Evolutionary conservation across 192 early-diverging fungal genomes (phyloP).

Genomic region (Tieghemiomyces parasiticus): DNA sequence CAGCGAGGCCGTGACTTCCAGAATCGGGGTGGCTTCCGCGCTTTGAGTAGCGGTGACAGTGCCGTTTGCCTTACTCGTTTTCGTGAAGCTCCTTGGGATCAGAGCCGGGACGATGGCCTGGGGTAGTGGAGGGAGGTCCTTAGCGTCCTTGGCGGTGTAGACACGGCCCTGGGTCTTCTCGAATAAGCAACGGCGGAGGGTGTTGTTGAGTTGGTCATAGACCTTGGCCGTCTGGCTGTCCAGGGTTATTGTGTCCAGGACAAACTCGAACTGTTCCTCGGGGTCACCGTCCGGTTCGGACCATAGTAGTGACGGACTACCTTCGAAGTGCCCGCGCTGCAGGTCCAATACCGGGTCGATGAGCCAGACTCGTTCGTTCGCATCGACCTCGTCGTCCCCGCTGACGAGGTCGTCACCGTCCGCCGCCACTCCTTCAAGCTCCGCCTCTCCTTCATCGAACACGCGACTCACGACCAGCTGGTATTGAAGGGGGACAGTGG

Average conservation of each 20-base stretch:
- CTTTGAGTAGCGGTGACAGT: no score
- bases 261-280: conserved; percentile 7
- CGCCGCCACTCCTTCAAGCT: conserved; percentile 31
- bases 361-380: no score
- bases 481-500: conserved; percentile 45
- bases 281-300: conserved; percentile 25
- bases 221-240: background rate
- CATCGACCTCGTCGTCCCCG: conserved; percentile 49
- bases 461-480: conserved; percentile 60
- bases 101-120: background rate
- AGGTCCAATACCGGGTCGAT: conserved; percentile 42
- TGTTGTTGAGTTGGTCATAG: background rate
- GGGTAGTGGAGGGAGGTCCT: background rate
- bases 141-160: background rate
- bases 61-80: background rate
- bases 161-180: background rate
- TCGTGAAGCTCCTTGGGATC: no score
- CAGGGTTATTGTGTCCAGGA: conserved; percentile 14
- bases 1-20: conserved; percentile 39
- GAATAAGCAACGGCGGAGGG: background rate
- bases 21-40: conserved; percentile 27
- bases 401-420: conserved; percentile 16
- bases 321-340: conserved; percentile 19
- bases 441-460: conserved; percentile 62
- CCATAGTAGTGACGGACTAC: conserved; percentile 32